Conservation (phyloP, 2,329 filamentous ascomycete genomes). For the Epichloe sibirici region DNA sequence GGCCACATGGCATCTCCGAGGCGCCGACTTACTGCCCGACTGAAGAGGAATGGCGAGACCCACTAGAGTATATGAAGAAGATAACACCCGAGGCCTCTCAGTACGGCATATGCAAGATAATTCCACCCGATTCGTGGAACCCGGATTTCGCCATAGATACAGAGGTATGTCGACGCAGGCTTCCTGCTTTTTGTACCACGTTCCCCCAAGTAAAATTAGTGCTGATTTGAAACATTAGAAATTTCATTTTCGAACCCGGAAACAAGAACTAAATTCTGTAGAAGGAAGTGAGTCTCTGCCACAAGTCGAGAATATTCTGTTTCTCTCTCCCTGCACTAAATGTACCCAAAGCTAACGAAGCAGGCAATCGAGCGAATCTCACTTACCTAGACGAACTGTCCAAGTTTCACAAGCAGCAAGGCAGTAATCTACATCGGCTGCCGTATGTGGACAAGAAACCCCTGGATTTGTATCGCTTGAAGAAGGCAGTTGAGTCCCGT, state of each 20-base stretch:
- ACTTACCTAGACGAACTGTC: slow-evolving; percentile 90
- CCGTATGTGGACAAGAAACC: slow-evolving; percentile 97
- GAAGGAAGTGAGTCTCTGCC: slow-evolving; percentile 69
- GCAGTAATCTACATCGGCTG: slow-evolving; percentile 83
- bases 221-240: slow-evolving; percentile 39
- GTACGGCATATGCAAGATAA: slow-evolving; percentile 90
- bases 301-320: background rate
- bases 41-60: slow-evolving; percentile 88
- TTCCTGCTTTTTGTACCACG: slow-evolving; percentile 5
- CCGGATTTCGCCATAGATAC: slow-evolving; percentile 94
- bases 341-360: background rate
- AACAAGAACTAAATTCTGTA: slow-evolving; percentile 93
- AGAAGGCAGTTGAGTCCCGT: slow-evolving; percentile 89
- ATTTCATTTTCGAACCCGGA: slow-evolving; percentile 92
- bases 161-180: slow-evolving; percentile 46
- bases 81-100: slow-evolving; percentile 76
- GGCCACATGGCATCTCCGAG: slow-evolving; percentile 76
- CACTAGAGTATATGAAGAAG: slow-evolving; percentile 85
- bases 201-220: background rate
- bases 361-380: slow-evolving; percentile 86
- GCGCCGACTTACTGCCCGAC: slow-evolving; percentile 86
- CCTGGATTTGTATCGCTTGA: slow-evolving; percentile 86
- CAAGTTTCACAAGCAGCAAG: slow-evolving; percentile 96
- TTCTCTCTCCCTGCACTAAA: background rate
- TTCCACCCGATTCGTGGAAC: slow-evolving; percentile 88